Percentiles rank a stretch among this genome's conserved stretches.
Conservation (phyloP, 495 filamentous ascomycete genomes). For the Penicillium fimorum region DNA sequence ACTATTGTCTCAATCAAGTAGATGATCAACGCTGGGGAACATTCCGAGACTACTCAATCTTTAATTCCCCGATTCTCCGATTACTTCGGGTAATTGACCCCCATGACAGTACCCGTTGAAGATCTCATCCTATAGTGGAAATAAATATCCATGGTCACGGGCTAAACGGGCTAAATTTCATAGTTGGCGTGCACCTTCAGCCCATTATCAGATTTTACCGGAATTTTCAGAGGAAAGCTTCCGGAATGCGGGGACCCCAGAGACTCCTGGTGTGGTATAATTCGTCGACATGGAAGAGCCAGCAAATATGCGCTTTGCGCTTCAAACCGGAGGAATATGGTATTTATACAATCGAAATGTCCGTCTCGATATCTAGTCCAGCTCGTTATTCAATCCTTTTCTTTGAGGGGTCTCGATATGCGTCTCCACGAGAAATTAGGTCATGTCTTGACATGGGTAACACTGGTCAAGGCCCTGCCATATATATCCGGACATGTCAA, state of each 20-base stretch:
- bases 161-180: too few relatives aligned
- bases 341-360: not conserved
- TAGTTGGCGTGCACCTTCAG: too few relatives aligned
- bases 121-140: not conserved
- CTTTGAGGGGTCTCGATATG: conserved; percentile 1
- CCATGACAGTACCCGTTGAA: not conserved
- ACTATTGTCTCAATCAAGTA: too few relatives aligned
- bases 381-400: too few relatives aligned
- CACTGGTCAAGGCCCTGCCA: conserved; percentile 6
- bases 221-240: not conserved
- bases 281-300: not conserved
- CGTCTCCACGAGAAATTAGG: not conserved
- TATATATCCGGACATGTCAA: not conserved
- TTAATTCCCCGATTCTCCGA: conserved; percentile 4
- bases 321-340: too few relatives aligned
- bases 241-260: not conserved
- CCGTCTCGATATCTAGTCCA: not conserved
- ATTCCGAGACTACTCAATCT: not conserved
- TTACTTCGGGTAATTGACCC: not conserved
- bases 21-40: too few relatives aligned
- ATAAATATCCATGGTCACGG: too few relatives aligned
- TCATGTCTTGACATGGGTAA: not conserved
- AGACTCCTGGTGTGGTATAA: not conserved
- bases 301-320: not conserved
- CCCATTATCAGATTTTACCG: too few relatives aligned